Conservation (phyloP, 1,284 basidiomycete genomes). For the Butyriboletus appendiculatus region DNA sequence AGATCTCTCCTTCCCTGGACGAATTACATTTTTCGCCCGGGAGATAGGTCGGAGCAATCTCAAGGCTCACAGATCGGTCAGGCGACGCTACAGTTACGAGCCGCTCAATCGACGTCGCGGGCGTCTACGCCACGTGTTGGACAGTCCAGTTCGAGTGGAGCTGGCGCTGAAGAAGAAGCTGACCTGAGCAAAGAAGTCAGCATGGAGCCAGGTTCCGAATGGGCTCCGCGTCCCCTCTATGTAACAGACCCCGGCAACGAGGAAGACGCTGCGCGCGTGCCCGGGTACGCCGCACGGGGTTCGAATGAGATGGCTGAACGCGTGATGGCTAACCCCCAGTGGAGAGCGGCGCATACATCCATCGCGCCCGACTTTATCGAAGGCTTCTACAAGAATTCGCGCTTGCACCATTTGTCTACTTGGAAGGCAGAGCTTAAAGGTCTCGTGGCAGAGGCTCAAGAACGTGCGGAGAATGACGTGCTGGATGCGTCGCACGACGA, state of each 20-base stretch:
- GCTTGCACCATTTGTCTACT: constrained; percentile 88
- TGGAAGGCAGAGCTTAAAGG: constrained; percentile 91
- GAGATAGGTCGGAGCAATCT: constrained; percentile 45
- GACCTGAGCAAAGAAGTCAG: constrained; percentile 5
- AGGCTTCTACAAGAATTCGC: constrained; percentile 88
- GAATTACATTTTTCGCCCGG: constrained; percentile 58
- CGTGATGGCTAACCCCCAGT: constrained; percentile 78
- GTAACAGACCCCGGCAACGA: constrained; percentile 45
- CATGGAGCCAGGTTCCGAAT: constrained; percentile 7
- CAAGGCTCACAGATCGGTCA: constrained; percentile 47
- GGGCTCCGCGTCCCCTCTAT: constrained; percentile 34
- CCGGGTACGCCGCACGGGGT: constrained; percentile 61
- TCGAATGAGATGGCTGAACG: constrained; percentile 75
- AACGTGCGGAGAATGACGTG: constrained; percentile 55
- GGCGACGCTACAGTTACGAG: constrained; percentile 12
- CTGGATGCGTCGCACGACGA: constrained; percentile 8
- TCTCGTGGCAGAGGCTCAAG: constrained; percentile 80
- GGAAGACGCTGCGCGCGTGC: constrained; percentile 45
- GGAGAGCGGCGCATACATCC: constrained; percentile 88
- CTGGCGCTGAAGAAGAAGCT: neutral
- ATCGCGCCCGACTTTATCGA: constrained; percentile 86
- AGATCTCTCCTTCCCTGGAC: constrained; percentile 78
- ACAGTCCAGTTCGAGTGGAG: neutral
- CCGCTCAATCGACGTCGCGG: constrained; percentile 2
- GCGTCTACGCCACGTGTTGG: neutral